Base-by-base conservation (phyloP, 73 alveolate species). In the Paramecium octaurelia region DNA sequence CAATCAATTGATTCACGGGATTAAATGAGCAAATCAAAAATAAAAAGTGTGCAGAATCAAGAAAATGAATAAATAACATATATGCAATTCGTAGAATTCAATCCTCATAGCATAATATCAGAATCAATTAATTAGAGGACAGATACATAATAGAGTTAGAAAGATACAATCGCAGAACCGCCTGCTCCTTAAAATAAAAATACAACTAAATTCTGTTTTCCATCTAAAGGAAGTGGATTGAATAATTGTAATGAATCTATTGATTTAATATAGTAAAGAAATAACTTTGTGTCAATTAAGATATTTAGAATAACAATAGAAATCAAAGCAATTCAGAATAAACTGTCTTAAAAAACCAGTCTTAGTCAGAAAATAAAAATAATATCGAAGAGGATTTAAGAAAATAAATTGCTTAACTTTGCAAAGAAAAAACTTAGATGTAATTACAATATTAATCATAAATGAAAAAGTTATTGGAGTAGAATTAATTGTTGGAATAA, bases 181-280 rank as follows among this genome's bases (percentile, higher is more conserved):
- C 88, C 88, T 12, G 88, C 88, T 35, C 88, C 88, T 16, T 75
- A 35, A 42, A 75, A 75, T 75, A 75, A 75, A 75, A 75, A 75
- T 38, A 14, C 58, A 35, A 75, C 46, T 14, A 75, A 75, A 75
- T 75, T 75, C 46, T 75, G 88, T n/a, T 75, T 75, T 42, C 88
- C 88, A 38, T 75, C 57, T 6, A 75, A 75, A 38, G 85, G 24
- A 23, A 31, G 48, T 24, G 84, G 46, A 1, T 34, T 64, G 10
- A 64, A 64, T 8, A 31, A 31, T 31, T 31, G 46, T 34, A 64
- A 12, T 64, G 50, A 31, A 11, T 64, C 8, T 0, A 14, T 24
- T 23, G 9, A 23, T 64, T 23, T 11, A 64, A 27, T 64, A 12
- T 64, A 64, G 84, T 64, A 64, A 64, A 64, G 46, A 64, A 64